Evolutionary conservation across 2,329 filamentous ascomycete genomes (phyloP).

Genomic region (Juglanconis sp.): DNA sequence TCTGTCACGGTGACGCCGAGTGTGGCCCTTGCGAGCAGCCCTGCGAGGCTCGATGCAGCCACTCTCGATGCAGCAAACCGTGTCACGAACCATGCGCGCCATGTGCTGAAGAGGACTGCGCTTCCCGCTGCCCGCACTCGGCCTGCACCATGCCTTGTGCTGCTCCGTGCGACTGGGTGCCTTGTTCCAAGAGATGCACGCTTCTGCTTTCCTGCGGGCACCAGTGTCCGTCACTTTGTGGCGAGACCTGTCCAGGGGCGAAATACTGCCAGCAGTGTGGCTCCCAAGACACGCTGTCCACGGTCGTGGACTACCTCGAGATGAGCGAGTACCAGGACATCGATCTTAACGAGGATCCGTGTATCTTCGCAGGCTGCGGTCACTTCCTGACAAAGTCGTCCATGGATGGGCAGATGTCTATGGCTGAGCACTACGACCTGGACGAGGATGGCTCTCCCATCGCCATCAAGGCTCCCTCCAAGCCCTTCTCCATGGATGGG

Average conservation of each 20-base stretch:
- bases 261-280: conserved; percentile 58
- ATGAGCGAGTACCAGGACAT: conserved; percentile 53
- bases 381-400: conserved; percentile 59
- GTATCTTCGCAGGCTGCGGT: conserved; percentile 60
- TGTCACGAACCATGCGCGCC: conserved; percentile 61
- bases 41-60: conserved; percentile 56
- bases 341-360: conserved; percentile 57
- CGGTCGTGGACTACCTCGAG: conserved; percentile 55
- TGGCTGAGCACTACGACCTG: conserved; percentile 47
- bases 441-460: conserved; percentile 32
- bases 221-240: conserved; percentile 61
- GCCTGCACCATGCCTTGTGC: conserved; percentile 56
- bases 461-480: conserved; percentile 32
- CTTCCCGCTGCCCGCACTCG: conserved; percentile 35
- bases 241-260: conserved; percentile 54
- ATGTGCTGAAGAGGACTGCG: conserved; percentile 53
- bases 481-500: conserved; percentile 45
- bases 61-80: conserved; percentile 51
- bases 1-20: conserved; percentile 48
- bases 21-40: conserved; percentile 46
- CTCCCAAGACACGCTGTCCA: conserved; percentile 38
- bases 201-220: conserved; percentile 56
- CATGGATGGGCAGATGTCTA: conserved; percentile 59
- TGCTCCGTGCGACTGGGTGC: conserved; percentile 64
- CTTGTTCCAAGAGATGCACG: conserved; percentile 59